phyloP scores from a whole-genome alignment of 163 green algal genomes.

The Coccomyxa subellipsoidea region DNA sequence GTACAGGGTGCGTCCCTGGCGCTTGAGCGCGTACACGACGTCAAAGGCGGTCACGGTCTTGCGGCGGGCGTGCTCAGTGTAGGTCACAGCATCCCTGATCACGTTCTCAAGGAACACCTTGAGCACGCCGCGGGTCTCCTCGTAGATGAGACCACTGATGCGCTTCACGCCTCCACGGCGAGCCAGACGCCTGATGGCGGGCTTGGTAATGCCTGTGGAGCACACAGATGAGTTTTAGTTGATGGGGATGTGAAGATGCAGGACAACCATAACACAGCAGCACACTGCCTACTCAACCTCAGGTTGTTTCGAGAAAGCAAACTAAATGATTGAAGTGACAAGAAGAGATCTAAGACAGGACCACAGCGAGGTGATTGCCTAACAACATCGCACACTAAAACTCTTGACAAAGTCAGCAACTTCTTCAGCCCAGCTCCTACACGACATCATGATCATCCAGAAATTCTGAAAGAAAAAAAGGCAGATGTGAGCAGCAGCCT shows the following conservation, averaged over 20 bases:
- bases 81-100: constrained; percentile 92
- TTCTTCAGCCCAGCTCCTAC: neutral
- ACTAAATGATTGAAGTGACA: too few relatives aligned
- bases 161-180: constrained; percentile 81
- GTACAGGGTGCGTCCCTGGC: constrained; percentile 95
- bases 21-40: constrained; percentile 97
- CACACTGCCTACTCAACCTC: too few relatives aligned
- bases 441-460: neutral
- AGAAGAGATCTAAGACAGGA: too few relatives aligned
- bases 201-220: constrained; percentile 80
- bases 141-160: constrained; percentile 81
- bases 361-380: too few relatives aligned
- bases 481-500: neutral
- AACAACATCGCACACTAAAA: too few relatives aligned
- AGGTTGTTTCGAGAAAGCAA: too few relatives aligned
- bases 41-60: constrained; percentile 90
- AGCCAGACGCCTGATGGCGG: constrained; percentile 77
- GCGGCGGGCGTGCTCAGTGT: constrained; percentile 93
- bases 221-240: neutral
- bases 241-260: neutral
- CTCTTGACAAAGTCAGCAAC: too few relatives aligned
- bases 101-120: constrained; percentile 97
- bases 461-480: too few relatives aligned
- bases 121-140: constrained; percentile 87
- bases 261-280: too few relatives aligned